Base-by-base conservation (phyloP, 805 yeast genomes). In the Priceomyces castillae region DNA sequence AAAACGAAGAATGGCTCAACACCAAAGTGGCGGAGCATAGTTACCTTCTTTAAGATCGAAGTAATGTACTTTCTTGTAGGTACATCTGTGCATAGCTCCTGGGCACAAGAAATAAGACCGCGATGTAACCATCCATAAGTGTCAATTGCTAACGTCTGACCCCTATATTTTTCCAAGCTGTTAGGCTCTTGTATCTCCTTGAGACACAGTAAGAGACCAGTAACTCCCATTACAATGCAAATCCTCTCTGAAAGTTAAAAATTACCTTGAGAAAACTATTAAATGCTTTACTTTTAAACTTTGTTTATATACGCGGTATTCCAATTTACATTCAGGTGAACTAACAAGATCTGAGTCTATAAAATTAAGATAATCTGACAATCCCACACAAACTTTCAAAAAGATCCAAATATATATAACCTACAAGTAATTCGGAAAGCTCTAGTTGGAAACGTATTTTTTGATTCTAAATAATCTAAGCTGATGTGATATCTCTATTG, bases 91-190 rank as follows among this genome's bases (percentile, higher is more conserved):
- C 89, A 88, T 37, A 94, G 67, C 39, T 94, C 96, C 63, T 77
- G 80, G 0, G 97, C 86, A 64, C 98, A 90, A 14, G 88, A 70
- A 40, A 83, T 77, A 2, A 87, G 82, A 3, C 94, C 90, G 49
- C 87, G 78, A 64, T 94, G 99, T 4, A 94, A 76, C 99, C 99
- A 94, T 1, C 97, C 90, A 57, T 89, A 94, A 0, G 96, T 90
- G 59, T 94, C 99, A n/a, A 94, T 83, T 0, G 96, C 99, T 34
- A 90, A 66, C 0, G 86, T 81, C 54, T 82, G 74, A 1, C 96
- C 97, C 11, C 80, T 64, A 59, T 80, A 87, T 28, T 76, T 65
- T 43, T 76, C 74, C 37, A 90, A 65, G 1, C 82, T 64, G 1
- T 78, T 73, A 0, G 76, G 73, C 41, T 75, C 74, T 54, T 86